Evolutionary conservation across 2,329 filamentous ascomycete species (phyloP), one percentile per base, ranked within the genome.

Genomic region (Rosellinia necatrix): DNA sequence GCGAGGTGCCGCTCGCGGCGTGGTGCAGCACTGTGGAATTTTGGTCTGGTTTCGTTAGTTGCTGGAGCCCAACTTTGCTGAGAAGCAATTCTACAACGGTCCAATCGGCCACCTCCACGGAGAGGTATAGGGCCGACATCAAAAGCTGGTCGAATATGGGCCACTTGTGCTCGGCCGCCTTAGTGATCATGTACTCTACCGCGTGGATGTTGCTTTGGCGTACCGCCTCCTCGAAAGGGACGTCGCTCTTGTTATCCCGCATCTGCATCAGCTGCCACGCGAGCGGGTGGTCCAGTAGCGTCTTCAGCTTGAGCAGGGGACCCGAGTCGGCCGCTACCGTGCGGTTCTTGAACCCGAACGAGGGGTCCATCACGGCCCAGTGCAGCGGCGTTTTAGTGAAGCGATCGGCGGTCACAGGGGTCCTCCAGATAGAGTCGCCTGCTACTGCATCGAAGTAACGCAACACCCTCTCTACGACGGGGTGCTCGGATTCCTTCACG

Each of bases 131-230:
- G 9, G 22, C 52, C 3, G 52, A 35, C 46, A 49, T 55, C 17
- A 55, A 19, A n/a, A 49, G 29, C 13, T 55, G 22, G 29, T 38
- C 38, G 37, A 55, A 49, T 32, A 46, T 38, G 34, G 44, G 30
- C 44, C 44, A 49, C n/a, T 38, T 22, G 22, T 37, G 37, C 30
- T 55, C 38, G 12, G 6, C 27, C 32, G 44, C 37, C 19, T 55
- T 49, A 17, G 37, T 8, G 17, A 54, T 46, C 34, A 40, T 40
- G 25, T 44, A 53, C 12, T 46, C 41, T 12, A 53, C 50, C 2
- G 50, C 50, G 24, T 53, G 50, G 7, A 47, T 53, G 17, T 53
- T 47, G 32, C 50, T 53, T 40, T 47, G 42, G 27, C 50, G 50
- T 19, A 53, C 50, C 7, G 50, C 50, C n/a, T 53, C 50, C 19